Base-by-base conservation (phyloP, 441 rosid genomes). In the Populus hybrid region DNA sequence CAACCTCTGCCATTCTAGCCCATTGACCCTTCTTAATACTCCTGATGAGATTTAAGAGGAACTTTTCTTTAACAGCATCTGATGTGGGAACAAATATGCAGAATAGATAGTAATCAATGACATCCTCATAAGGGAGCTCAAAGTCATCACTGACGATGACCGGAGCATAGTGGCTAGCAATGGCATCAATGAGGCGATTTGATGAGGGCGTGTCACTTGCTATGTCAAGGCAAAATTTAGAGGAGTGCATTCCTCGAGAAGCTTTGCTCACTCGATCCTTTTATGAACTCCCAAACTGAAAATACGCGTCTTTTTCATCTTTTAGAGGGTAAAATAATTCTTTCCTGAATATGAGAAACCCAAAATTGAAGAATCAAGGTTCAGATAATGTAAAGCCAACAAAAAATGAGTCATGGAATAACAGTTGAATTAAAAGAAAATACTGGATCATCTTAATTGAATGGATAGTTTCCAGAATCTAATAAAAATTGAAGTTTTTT, bases 151-250 rank as follows among this genome's bases (percentile, higher is more conserved):
- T 96, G 83, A 96, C 90, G 66, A 96, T 91, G 78, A 96, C 98
- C 0, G 98, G 99, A 8, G 94, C 91, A 20, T 98, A 94, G 78
- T 96, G 99, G 84, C 99, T 96, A 2, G 90, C 99, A 53, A 96
- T 94, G 74, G 99, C 98, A 66, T 96, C 99, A 59, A 96, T 94
- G 61, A 96, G 91, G 28, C 98, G 94, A 80, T 92, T 93, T 6
- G 98, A 94, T 26, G 98, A 94, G 75, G 99, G 99, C 6, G 99
- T 96, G 80, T 96, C 99, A 2, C 99, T 98, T 0, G 98, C 99
- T 31, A 93, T 90, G 2, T 38, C 31, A 29, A 29, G 31, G 82
- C 99, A 96, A 83, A 94, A 94, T 74, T 96, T 96, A 66, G 98
- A 94, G 50, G 84, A 77, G 64, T 82, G 98, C 99, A 96, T 96